These are phyloP conservation scores for Trichosanthes truncata DNA, from an alignment of 306 rosid genomes.

Conservation along the genomic window DNA sequence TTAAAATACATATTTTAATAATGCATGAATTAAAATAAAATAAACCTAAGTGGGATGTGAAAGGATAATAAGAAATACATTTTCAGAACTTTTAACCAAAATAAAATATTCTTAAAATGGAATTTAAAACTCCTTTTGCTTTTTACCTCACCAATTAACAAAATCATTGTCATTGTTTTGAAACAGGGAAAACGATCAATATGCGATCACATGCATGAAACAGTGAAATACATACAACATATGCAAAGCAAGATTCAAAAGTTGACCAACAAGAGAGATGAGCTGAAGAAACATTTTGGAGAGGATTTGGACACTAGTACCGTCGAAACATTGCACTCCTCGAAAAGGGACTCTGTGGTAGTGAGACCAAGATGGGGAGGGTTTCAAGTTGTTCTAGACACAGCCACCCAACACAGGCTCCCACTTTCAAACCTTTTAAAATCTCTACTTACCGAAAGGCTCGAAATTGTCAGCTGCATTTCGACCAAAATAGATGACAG, in stretches of 20 bases:
- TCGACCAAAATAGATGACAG: conserved; percentile 25
- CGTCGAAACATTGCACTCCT: background rate
- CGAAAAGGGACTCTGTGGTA: background rate
- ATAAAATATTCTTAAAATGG: no score
- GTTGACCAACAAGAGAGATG: conserved; percentile 22
- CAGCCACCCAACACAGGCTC: conserved; percentile 19
- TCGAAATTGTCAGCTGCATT: conserved; percentile 19
- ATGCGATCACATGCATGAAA: conserved; percentile 37
- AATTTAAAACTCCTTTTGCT: no score
- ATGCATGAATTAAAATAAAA: no score
- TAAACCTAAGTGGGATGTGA: no score
- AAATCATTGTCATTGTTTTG: no score
- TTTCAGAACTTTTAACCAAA: no score
- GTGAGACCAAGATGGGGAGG: conserved; percentile 3
- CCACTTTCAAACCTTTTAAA: conserved; percentile 25
- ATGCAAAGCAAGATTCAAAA: conserved; percentile 18
- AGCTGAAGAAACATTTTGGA: background rate
- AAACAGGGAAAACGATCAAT: conserved; percentile 37
- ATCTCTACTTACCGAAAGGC: conserved; percentile 20
- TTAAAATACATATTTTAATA: no score
- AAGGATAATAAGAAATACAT: no score
- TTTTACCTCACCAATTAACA: no score
- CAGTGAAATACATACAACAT: conserved; percentile 27
- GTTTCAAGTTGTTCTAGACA: conserved; percentile 26
- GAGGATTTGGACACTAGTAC: background rate